phyloP scores from a whole-genome alignment of 2,329 filamentous ascomycete species.

The Aspergillus luchuensis region DNA sequence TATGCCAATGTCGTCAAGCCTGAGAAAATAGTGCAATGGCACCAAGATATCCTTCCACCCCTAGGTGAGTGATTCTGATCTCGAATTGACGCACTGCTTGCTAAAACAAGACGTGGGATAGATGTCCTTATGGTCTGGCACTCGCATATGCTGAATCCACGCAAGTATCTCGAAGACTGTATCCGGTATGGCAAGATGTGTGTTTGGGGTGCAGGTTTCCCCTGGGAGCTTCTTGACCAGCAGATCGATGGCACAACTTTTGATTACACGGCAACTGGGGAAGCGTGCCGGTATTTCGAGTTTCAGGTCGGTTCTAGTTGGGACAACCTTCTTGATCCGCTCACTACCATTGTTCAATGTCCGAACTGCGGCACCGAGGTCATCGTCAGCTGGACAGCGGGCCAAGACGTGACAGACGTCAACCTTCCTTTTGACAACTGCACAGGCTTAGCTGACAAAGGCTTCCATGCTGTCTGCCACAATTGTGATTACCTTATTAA shows the following conservation, averaged over 20 bases:
- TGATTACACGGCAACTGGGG: constrained; percentile 21
- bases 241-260: constrained; percentile 61
- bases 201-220: constrained; percentile 64
- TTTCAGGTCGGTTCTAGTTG: constrained; percentile 55
- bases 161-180: constrained; percentile 72
- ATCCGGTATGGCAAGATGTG: constrained; percentile 58
- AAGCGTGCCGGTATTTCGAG: background rate
- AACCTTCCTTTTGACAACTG: constrained; percentile 22
- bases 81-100: background rate
- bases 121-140: constrained; percentile 81
- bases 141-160: constrained; percentile 73
- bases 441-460: constrained; percentile 39
- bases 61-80: constrained; percentile 51
- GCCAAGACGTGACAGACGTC: background rate
- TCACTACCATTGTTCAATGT: constrained; percentile 55
- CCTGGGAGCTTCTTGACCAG: constrained; percentile 62
- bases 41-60: constrained; percentile 54
- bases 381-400: constrained; percentile 18
- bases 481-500: constrained; percentile 55
- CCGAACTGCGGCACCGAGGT: constrained; percentile 51
- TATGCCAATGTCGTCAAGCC: background rate
- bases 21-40: background rate
- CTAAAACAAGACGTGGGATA: constrained; percentile 25
- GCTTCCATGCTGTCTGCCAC: constrained; percentile 55
- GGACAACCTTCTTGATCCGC: constrained; percentile 59